Base-by-base conservation (phyloP, 345 rosid species). In the Eucalyptus coolabah region DNA sequence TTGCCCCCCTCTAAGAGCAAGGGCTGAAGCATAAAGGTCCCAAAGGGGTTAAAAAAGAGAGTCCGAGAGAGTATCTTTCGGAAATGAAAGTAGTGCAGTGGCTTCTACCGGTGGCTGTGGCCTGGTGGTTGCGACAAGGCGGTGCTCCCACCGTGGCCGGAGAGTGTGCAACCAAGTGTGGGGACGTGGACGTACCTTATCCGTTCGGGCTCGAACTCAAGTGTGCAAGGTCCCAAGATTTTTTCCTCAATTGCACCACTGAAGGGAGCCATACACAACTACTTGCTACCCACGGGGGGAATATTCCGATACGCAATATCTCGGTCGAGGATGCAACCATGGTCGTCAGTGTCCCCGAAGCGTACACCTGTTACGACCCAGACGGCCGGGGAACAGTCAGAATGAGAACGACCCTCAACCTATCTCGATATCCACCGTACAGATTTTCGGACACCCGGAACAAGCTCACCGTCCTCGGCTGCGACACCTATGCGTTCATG, bases 281-380 rank as follows among this genome's bases (percentile, higher is more conserved):
- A 28, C 69, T 60, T 60, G 0, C 0, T 13, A 4, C 65, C 65
- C 0, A 24, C 1, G 3, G 65, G n/a, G 32, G 67, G 2, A 60
- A 60, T 28, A 0, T 0, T 28, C 69, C 69, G 16, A 12, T 60
- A 60, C 34, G 34, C 4, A 28, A 60, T 28, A 60, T 60, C 69
- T 60, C 34, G 34, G 2, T 60, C 69, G 69, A 60, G 34, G 69
- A 60, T 12, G 69, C 69, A 12, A 60, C 69, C 69, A 12, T 60
- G 69, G 32, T 60, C 17, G 1, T 60, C 0, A 60, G 32, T 28
- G 0, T 60, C 69, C 4, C 0, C 69, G 69, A 28, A 60, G 8
- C 0, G 6, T 60, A 1, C 69, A 3, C 15, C 16, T 60, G 32
- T 28, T 3, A 60, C 69, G 4, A 28, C 16, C 2, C n/a, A 28